phyloP scores from a whole-genome alignment of 208 protist species.

The Vickermania ingenoplastis region DNA sequence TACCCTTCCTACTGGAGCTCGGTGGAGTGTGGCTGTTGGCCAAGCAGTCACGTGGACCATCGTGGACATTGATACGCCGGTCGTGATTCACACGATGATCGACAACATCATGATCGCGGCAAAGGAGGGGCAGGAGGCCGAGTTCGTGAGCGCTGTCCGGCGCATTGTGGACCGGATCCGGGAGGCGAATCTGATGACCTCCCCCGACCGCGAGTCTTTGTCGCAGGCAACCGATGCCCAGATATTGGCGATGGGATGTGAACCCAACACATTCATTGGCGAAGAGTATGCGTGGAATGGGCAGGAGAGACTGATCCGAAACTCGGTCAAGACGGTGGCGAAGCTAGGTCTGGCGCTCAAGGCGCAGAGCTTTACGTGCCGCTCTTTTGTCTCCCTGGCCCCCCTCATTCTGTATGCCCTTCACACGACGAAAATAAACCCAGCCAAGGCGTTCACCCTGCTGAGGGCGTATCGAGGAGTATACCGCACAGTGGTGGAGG shows the following conservation, averaged over 20 bases:
- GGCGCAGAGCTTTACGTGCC: background rate
- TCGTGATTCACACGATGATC: slow-evolving; percentile 4
- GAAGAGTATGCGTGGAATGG: background rate
- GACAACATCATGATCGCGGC: slow-evolving; percentile 3
- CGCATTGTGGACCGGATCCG: background rate
- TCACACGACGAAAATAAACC: slow-evolving; percentile 3
- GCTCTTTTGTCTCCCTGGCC: background rate
- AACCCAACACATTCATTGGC: background rate
- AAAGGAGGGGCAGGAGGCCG: background rate
- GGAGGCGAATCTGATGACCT: slow-evolving; percentile 1
- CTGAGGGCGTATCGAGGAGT: background rate
- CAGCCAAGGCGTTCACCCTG: background rate
- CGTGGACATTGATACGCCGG: slow-evolving; percentile 1
- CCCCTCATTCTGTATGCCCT: background rate
- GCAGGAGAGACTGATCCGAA: background rate
- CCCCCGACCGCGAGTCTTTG: background rate
- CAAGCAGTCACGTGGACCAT: slow-evolving; percentile 4
- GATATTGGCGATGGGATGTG: background rate
- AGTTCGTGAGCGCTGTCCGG: slow-evolving; percentile 2
- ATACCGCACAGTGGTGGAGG: background rate
- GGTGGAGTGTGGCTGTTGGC: slow-evolving; percentile 1
- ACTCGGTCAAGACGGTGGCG: slow-evolving; percentile 1
- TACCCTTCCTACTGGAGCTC: slow-evolving; percentile 1
- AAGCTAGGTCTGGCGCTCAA: slow-evolving; percentile 1
- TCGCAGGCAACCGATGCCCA: background rate